Base-by-base conservation (phyloP, 768 basidiomycete species). In the Tephrocybe sp. region DNA sequence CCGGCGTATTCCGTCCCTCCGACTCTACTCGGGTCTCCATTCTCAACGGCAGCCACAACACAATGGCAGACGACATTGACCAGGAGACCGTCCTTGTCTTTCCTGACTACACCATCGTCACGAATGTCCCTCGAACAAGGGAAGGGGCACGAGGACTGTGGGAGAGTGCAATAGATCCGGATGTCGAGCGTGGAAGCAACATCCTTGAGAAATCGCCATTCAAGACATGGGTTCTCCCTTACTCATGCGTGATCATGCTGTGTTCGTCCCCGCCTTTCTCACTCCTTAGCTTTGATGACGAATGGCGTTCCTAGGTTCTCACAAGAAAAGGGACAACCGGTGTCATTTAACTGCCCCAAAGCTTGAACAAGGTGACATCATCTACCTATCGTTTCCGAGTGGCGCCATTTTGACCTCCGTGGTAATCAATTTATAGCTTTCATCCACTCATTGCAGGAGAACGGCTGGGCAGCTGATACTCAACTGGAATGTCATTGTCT, bases 261-360 rank as follows among this genome's bases (percentile, higher is more conserved):
- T 99, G 95, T 93, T 67, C 69, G 84, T 76, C 18, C 8, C 42
- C 3, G 34, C 32, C 26, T 42, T 34, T n/a, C 26, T 41, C n/a
- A 32, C 48, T 54, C 49, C 37, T 42, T 42, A 17, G 42, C 15
- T 50, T 23, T 55, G 56, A 28, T 21, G 52, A n/a, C 46, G 33
- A 38, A 15, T n/a, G 14, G 18, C 17, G 24, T n/a, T 3, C 24
- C 14, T 15, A 95, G 93, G 95, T 66, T 97, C 94, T 2, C 96
- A 98, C 71, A 93, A 93, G 71, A 83, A 81, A 60, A 77, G 95
- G 26, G 96, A 98, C 70, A 95, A 94, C 64, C 83, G 93, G 54
- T 99, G 96, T 68, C 81, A 83, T 21, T 86, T 98, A 39, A 84
- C 89, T 9, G 93, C 93, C 1, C 89, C 90, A 2, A 84, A 88